Conservation (phyloP, 2,329 filamentous ascomycete genomes). For the Graphiopsis chlorocephala region DNA sequence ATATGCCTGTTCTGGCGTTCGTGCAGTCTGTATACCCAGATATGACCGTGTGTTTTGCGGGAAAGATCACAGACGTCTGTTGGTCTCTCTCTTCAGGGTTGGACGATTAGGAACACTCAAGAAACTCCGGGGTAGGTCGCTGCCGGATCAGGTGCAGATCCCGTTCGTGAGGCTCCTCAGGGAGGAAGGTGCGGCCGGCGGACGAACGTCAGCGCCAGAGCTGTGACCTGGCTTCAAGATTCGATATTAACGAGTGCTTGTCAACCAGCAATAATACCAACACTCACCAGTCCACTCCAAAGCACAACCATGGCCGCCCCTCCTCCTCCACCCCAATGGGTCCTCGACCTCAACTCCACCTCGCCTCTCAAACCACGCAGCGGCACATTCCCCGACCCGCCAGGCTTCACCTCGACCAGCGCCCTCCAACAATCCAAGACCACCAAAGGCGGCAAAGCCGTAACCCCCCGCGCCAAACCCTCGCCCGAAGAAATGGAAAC, state of each 20-base stretch:
- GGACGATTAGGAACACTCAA: neutral
- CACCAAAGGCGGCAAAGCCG: conserved; percentile 20
- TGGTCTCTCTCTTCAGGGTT: neutral
- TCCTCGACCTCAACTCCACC: conserved; percentile 71
- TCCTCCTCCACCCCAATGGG: conserved; percentile 71
- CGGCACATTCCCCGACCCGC: conserved; percentile 73
- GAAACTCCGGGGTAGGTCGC: conserved; percentile 5
- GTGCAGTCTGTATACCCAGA: neutral
- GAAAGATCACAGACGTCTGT: neutral
- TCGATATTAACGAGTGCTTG: neutral
- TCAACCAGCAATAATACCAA: neutral
- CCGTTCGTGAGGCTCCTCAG: conserved; percentile 8
- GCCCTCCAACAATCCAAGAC: conserved; percentile 19
- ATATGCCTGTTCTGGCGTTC: neutral
- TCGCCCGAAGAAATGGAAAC: conserved; percentile 86
- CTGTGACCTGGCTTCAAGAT: neutral
- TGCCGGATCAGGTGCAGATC: neutral
- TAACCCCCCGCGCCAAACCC: conserved; percentile 60
- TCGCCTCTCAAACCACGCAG: conserved; percentile 65
- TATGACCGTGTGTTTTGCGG: neutral
- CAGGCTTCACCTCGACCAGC: conserved; percentile 66
- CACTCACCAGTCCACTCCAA: neutral
- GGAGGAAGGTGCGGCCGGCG: neutral
- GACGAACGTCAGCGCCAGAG: neutral
- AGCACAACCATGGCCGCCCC: conserved; percentile 21